Evolutionary conservation across 306 rosid species (phyloP).

Genomic region (Medicago lupulina): DNA sequence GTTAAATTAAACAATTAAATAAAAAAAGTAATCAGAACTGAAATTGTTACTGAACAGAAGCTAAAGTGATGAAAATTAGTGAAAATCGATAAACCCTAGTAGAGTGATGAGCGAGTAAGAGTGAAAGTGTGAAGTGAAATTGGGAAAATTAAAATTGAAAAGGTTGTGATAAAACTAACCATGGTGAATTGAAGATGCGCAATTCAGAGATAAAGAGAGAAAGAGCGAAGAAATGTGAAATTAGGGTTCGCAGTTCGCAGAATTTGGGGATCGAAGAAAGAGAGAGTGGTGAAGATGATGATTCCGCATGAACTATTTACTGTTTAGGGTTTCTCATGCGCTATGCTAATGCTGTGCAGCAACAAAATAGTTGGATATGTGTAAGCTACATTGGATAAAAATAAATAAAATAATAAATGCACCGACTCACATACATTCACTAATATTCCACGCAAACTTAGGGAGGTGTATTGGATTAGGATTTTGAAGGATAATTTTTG

Average conservation of each 20-base stretch:
- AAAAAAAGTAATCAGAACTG: neutral
- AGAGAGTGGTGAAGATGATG: too few species aligned
- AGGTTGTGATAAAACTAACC: slow-evolving; percentile 40
- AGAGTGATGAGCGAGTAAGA: neutral
- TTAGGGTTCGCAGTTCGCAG: slow-evolving; percentile 3
- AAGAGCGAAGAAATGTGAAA: neutral
- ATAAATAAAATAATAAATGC: too few species aligned
- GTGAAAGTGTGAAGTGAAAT: neutral
- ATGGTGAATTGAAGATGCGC: slow-evolving; percentile 36
- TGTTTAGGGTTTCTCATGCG: too few species aligned
- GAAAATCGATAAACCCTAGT: slow-evolving; percentile 6
- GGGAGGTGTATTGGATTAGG: too few species aligned
- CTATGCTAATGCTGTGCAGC: too few species aligned
- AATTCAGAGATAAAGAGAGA: neutral
- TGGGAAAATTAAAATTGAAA: neutral
- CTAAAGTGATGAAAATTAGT: neutral
- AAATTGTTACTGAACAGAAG: neutral
- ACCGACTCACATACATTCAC: too few species aligned
- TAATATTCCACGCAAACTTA: too few species aligned
- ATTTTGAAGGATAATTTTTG: too few species aligned
- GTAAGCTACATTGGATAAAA: too few species aligned
- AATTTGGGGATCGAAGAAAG: slow-evolving; percentile 8
- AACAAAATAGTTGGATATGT: too few species aligned
- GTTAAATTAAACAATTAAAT: too few species aligned
- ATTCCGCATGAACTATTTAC: too few species aligned